Conservation (phyloP, 2,329 filamentous ascomycete species). For the Apiospora arundinis region DNA sequence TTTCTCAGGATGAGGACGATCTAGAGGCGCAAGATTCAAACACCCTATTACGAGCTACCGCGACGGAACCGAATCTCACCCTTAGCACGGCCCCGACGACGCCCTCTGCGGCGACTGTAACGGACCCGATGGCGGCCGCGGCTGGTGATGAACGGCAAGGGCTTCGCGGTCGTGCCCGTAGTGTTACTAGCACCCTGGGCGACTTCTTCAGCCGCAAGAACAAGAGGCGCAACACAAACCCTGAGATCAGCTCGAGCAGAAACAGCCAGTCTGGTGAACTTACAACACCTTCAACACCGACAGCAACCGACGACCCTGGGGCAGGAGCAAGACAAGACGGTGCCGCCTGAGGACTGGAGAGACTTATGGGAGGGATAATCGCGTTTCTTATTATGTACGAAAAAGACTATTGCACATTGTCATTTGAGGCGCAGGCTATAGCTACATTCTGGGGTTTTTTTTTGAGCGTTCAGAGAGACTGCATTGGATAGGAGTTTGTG, state of each 20-base stretch:
- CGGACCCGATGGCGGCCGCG: slow-evolving; percentile 27
- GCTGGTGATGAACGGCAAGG: slow-evolving; percentile 29
- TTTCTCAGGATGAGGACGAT: slow-evolving; percentile 52
- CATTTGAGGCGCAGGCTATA: slow-evolving; percentile 1
- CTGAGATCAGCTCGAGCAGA: slow-evolving; percentile 31
- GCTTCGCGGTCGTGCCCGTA: slow-evolving; percentile 44
- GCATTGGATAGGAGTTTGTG: slow-evolving; percentile 41
- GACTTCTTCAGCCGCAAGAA: slow-evolving; percentile 42
- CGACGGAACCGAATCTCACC: slow-evolving; percentile 26
- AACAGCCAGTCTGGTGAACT: neutral
- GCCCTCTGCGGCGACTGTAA: slow-evolving; percentile 28
- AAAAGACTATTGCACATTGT: neutral
- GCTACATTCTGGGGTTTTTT: neutral
- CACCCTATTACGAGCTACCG: slow-evolving; percentile 31
- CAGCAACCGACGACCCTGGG: neutral
- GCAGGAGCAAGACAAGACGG: neutral
- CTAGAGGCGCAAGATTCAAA: slow-evolving; percentile 30
- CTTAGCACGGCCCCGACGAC: slow-evolving; percentile 3
- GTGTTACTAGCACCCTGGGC: slow-evolving; percentile 47
- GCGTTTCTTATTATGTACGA: neutral
- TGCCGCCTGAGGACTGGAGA: neutral
- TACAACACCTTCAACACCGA: neutral
- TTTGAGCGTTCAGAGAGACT: slow-evolving; percentile 21
- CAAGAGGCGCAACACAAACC: slow-evolving; percentile 35
- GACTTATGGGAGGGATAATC: neutral